Evolutionary conservation across 805 yeast genomes (phyloP).

Genomic region (Torulaspora quercuum): DNA sequence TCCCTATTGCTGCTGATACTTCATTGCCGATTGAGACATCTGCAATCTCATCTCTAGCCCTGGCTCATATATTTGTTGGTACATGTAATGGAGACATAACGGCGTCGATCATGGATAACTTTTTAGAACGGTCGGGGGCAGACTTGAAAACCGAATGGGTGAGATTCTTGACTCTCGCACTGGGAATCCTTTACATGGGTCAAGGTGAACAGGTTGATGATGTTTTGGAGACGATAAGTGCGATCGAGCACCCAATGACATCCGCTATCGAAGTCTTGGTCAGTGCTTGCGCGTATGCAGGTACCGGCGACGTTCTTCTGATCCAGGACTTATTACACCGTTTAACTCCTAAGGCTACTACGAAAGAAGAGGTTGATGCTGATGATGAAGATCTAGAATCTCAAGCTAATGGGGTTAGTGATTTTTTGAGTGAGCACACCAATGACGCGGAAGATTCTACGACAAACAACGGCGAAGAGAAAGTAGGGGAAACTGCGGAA

Average conservation of each 20-base stretch:
- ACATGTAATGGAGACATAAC: slow-evolving; percentile 93
- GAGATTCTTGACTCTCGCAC: slow-evolving; percentile 84
- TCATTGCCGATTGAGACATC: slow-evolving; percentile 73
- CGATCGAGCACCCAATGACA: slow-evolving; percentile 92
- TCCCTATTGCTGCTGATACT: slow-evolving; percentile 79
- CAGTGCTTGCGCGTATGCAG: slow-evolving; percentile 91
- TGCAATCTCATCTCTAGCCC: slow-evolving; percentile 81
- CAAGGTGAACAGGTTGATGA: slow-evolving; percentile 92
- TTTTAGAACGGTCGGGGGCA: slow-evolving; percentile 75
- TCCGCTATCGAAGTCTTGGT: slow-evolving; percentile 85
- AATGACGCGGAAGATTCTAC: slow-evolving; percentile 28
- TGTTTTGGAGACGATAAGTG: slow-evolving; percentile 88
- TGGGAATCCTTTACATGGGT: slow-evolving; percentile 89
- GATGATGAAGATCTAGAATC: slow-evolving; percentile 50
- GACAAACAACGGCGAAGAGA: slow-evolving; percentile 17
- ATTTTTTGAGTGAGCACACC: slow-evolving; percentile 35
- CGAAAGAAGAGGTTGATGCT: slow-evolving; percentile 53
- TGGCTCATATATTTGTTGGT: slow-evolving; percentile 94
- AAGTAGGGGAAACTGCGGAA: slow-evolving; percentile 28
- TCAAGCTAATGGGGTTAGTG: slow-evolving; percentile 31
- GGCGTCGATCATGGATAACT: slow-evolving; percentile 83
- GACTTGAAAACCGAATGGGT: slow-evolving; percentile 86
- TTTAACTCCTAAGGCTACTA: slow-evolving; percentile 67
- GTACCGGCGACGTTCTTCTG: slow-evolving; percentile 95
- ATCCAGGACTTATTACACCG: slow-evolving; percentile 87